Conservation (phyloP, 345 rosid species). For the Balakata baccata region DNA sequence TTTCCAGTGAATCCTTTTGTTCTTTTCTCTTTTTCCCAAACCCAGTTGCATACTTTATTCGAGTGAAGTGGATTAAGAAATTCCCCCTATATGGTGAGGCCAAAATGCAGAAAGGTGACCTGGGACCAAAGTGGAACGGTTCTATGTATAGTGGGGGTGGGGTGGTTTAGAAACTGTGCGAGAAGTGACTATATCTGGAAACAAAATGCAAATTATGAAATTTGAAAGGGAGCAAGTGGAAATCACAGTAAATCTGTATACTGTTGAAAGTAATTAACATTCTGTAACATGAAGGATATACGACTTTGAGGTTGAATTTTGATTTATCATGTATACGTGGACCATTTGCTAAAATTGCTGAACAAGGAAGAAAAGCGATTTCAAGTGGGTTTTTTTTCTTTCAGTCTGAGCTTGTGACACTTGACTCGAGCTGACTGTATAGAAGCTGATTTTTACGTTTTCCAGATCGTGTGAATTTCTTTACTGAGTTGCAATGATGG, state of each 20-base stretch:
- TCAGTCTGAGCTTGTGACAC: neutral
- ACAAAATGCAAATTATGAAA: neutral
- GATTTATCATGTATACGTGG: neutral
- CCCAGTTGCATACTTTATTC: slow-evolving; percentile 1
- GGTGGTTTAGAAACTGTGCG: neutral
- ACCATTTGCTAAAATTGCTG: neutral
- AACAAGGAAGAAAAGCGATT: neutral
- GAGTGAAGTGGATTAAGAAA: neutral
- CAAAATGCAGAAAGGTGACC: neutral
- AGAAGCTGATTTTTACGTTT: neutral
- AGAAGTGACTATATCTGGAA: neutral
- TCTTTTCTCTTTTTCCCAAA: neutral
- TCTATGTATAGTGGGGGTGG: too few species aligned
- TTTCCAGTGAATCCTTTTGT: neutral
- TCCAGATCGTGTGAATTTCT: too few species aligned
- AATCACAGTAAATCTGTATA: neutral
- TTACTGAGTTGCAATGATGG: neutral
- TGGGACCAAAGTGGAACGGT: neutral
- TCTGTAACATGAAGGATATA: neutral
- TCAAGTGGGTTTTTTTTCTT: neutral
- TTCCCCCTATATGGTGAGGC: neutral
- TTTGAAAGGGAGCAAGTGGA: neutral
- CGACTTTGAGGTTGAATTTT: neutral
- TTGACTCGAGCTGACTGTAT: neutral
- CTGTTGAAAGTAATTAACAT: neutral